Evolutionary conservation across 2,329 filamentous ascomycete genomes (phyloP).

Genomic region (Talaromyces sp.): DNA sequence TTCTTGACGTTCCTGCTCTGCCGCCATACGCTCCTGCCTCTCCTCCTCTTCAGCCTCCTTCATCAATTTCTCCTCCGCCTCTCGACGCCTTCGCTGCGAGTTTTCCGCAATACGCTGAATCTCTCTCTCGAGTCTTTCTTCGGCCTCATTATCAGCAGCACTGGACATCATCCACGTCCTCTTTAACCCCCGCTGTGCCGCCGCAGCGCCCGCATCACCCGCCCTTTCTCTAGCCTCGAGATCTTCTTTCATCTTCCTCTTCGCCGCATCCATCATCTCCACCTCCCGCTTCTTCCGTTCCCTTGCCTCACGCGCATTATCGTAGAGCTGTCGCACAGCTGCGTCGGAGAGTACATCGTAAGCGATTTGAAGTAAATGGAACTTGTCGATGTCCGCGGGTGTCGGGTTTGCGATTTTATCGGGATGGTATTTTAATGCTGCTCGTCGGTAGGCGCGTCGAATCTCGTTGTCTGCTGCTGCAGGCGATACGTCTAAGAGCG

Average conservation of each 20-base stretch:
- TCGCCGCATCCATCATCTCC: constrained; percentile 69
- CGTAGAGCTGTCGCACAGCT: constrained; percentile 72
- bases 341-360: constrained; percentile 76
- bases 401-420: constrained; percentile 79
- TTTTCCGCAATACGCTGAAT: constrained; percentile 55
- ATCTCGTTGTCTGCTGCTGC: constrained; percentile 69
- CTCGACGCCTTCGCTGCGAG: constrained; percentile 52
- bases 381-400: constrained; percentile 68
- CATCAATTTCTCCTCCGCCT: constrained; percentile 48
- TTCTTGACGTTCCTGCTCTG: constrained; percentile 44
- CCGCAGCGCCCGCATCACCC: constrained; percentile 34
- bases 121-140: constrained; percentile 54
- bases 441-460: constrained; percentile 78
- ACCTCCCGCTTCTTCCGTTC: constrained; percentile 68
- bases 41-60: constrained; percentile 46
- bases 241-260: constrained; percentile 79
- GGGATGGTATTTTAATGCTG: constrained; percentile 86
- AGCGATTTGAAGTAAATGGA: constrained; percentile 82
- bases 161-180: constrained; percentile 36
- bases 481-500: constrained; percentile 66
- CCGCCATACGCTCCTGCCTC: constrained; percentile 39
- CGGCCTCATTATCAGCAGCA: constrained; percentile 41
- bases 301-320: constrained; percentile 69
- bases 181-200: constrained; percentile 52
- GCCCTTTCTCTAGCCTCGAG: constrained; percentile 72